A percentile compares a stretch with the other conserved stretches of the same genome.
Conservation (phyloP, 2,329 filamentous ascomycete species). For the Onygenales sp. region DNA sequence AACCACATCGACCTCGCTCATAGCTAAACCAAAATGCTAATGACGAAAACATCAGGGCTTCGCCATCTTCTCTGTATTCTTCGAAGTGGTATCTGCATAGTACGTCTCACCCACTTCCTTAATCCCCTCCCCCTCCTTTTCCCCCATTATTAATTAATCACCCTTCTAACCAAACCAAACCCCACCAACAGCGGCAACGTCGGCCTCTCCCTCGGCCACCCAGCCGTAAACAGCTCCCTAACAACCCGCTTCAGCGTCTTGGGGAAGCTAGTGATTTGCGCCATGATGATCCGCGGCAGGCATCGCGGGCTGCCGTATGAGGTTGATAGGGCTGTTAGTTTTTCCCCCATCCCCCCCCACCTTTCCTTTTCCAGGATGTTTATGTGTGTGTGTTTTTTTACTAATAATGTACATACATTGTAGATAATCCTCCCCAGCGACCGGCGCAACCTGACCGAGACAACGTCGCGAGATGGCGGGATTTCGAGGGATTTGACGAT, state of each 20-base stretch:
- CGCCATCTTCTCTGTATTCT: conserved; percentile 23
- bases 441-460: not conserved
- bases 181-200: conserved; percentile 19
- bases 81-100: conserved; percentile 33
- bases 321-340: conserved; percentile 37
- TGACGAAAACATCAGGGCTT: not conserved
- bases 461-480: not conserved
- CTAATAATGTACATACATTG: not conserved
- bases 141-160: not conserved
- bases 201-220: conserved; percentile 23
- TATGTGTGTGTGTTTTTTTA: no score
- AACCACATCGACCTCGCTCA: no score
- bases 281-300: conserved; percentile 46
- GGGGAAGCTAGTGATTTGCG: conserved; percentile 46
- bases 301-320: conserved; percentile 47
- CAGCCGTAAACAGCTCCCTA: conserved; percentile 18
- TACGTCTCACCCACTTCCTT: conserved; percentile 10
- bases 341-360: not conserved
- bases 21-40: not conserved
- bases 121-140: no score
- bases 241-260: conserved; percentile 38
- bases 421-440: conserved; percentile 2
- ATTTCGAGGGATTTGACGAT: not conserved
- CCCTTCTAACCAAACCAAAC: not conserved
- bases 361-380: not conserved